These are phyloP conservation scores for Lichtheimia ramosa DNA, from an alignment of 371 early-diverging fungal genomes.

Conservation along the genomic window DNA sequence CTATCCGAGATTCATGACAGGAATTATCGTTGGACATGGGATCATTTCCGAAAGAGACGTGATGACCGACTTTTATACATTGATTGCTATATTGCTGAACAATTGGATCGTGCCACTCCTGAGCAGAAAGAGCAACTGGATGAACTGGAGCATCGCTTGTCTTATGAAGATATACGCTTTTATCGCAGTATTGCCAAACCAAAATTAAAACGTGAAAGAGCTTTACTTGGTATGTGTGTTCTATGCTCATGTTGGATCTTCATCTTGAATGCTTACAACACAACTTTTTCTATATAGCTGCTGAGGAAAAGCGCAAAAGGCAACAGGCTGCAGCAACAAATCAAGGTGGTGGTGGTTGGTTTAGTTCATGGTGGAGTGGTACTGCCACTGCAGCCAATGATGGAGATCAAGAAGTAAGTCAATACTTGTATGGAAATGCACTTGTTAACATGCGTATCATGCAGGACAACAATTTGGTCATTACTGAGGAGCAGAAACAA, in stretches of 20 bases:
- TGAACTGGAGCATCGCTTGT: conserved; percentile 74
- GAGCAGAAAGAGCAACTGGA: conserved; percentile 64
- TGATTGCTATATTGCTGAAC: conserved; percentile 69
- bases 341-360: conserved; percentile 49
- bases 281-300: conserved; percentile 10
- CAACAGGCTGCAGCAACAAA: conserved; percentile 25
- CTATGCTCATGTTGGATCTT: background rate
- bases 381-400: conserved; percentile 6
- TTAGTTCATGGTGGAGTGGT: conserved; percentile 71
- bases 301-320: conserved; percentile 34
- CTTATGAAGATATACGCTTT: conserved; percentile 88
- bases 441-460: background rate
- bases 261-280: background rate
- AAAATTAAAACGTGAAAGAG: conserved; percentile 72
- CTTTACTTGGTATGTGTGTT: conserved; percentile 55
- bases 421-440: background rate
- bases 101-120: conserved; percentile 52
- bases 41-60: conserved; percentile 77
- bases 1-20: conserved; percentile 87
- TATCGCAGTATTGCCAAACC: conserved; percentile 85
- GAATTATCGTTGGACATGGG: conserved; percentile 86
- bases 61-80: conserved; percentile 85
- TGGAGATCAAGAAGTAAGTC: conserved; percentile 11
- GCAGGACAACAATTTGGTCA: conserved; percentile 40
- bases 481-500: conserved; percentile 78